A percentile compares a stretch with the other conserved stretches of the same genome.
Conservation (phyloP, 148 eudicot genomes). For the Camellia granthamiana region DNA sequence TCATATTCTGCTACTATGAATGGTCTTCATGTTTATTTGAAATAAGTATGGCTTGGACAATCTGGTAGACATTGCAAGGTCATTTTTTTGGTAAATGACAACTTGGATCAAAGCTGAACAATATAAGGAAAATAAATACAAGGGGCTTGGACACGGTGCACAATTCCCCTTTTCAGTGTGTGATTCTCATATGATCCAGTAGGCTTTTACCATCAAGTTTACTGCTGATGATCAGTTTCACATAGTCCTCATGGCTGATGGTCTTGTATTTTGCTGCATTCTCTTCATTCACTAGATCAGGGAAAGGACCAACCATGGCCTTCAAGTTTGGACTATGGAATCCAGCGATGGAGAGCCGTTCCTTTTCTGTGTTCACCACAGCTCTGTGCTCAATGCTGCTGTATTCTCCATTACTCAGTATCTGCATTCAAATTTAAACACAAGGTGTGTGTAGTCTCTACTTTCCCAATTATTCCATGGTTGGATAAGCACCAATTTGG, state of each 20-base stretch:
- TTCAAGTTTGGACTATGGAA: conserved; percentile 25
- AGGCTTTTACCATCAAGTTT: conserved; percentile 33
- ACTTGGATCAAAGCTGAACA: no score
- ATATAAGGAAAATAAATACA: no score
- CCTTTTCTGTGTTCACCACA: conserved; percentile 24
- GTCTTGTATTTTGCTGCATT: conserved; percentile 24
- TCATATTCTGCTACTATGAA: no score
- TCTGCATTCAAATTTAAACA: conserved; percentile 4
- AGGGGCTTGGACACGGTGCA: no score
- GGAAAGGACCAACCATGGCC: conserved; percentile 22
- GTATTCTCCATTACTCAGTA: conserved; percentile 34
- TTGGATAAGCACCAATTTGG: no score
- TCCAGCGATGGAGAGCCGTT: conserved; percentile 34
- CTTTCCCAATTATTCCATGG: no score
- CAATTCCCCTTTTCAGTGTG: no score
- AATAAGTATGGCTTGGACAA: no score
- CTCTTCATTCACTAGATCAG: conserved; percentile 14
- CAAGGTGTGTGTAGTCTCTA: background rate
- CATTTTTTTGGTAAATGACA: no score
- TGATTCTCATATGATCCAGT: conserved; percentile 13
- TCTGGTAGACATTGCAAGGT: no score
- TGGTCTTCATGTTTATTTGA: no score
- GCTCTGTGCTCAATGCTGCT: conserved; percentile 41
- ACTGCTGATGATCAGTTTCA: background rate
- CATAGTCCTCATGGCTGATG: conserved; percentile 17